A percentile compares a stretch with the other conserved stretches of the same genome.
Conservation (phyloP, 345 rosid species). For the Gossypium sturtianum region DNA sequence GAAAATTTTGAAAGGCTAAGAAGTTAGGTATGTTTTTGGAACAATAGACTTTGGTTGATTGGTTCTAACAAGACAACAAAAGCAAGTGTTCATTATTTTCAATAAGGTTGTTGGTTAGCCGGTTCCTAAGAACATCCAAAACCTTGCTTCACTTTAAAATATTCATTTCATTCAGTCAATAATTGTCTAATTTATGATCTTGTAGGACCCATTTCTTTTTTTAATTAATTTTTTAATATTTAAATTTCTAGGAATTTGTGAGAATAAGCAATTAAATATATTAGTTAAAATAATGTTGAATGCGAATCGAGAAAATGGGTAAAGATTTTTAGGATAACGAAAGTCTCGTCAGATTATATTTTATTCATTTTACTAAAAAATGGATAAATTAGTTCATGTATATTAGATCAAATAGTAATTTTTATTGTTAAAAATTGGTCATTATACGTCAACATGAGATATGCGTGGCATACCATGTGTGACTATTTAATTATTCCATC, state of each 20-base stretch:
- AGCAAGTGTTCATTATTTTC: neutral
- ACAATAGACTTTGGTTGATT: neutral
- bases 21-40: neutral
- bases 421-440: no score
- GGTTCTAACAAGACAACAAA: neutral
- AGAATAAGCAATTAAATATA: no score
- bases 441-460: no score
- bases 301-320: no score
- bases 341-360: no score
- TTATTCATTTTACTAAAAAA: no score
- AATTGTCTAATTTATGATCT: neutral
- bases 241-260: neutral
- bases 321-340: no score
- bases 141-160: neutral
- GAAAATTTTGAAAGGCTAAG: neutral
- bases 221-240: neutral
- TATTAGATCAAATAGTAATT: no score
- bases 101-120: slow-evolving; percentile 7
- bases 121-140: neutral
- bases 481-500: no score
- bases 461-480: fast-evolving
- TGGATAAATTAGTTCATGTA: fast-evolving
- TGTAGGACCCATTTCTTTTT: slow-evolving; percentile 10
- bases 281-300: no score
- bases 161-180: neutral